Evolutionary conservation across 192 early-diverging fungal species (phyloP).

Genomic region (Spizellomyces punctatus): DNA sequence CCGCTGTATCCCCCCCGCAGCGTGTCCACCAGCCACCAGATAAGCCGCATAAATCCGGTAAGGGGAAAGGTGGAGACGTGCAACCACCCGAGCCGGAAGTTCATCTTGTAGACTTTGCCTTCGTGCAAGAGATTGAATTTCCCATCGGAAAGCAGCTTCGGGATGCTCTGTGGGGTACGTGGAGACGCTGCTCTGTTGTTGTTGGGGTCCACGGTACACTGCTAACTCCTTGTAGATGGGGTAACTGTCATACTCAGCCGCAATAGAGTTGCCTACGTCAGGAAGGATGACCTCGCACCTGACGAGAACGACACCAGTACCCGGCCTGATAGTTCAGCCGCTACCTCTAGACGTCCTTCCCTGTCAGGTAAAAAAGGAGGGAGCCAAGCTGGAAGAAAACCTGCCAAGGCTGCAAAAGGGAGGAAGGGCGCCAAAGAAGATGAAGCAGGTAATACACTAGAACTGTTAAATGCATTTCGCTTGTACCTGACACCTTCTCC

Average conservation of each 20-base stretch:
- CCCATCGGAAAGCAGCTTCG: not conserved
- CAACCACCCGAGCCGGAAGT: not conserved
- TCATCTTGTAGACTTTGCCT: not conserved
- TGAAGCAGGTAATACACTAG: not conserved
- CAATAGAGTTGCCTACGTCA: not conserved
- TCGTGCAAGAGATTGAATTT: not conserved
- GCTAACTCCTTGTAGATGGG: not conserved
- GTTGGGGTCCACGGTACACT: not conserved
- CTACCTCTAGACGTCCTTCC: no score
- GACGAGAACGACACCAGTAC: no score
- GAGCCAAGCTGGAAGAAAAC: not conserved
- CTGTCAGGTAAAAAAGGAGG: no score
- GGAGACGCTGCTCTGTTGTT: not conserved
- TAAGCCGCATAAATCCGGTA: not conserved
- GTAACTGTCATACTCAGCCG: not conserved
- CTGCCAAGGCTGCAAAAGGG: not conserved
- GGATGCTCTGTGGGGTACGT: constrained; percentile 4
- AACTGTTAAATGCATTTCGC: not conserved
- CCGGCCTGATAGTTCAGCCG: no score
- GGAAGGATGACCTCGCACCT: no score
- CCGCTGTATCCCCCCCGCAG: not conserved
- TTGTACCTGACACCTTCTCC: not conserved
- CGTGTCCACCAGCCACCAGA: constrained; percentile 1
- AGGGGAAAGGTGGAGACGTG: not conserved
- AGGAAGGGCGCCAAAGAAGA: not conserved